Base-by-base conservation (phyloP, 2,329 filamentous ascomycete species). In the Epicoccum nigrum region DNA sequence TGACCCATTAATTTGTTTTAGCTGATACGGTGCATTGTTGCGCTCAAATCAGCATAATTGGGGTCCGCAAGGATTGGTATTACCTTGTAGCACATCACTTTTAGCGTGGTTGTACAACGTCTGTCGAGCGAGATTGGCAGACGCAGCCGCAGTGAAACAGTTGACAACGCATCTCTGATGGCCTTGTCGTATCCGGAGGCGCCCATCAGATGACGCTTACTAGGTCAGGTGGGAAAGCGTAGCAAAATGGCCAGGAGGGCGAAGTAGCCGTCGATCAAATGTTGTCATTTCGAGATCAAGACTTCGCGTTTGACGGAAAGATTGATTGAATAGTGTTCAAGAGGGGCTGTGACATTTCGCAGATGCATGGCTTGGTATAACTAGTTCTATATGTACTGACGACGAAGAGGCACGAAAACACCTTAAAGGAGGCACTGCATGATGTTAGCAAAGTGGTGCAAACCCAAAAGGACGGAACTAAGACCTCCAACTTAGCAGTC, bases 61-160 rank as follows among this genome's bases (percentile, higher is more conserved):
- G 23, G 16, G 28, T 46, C 27, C 17, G 16, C 34, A 41, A 51
- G 43, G 33, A 28, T 9, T 44, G n/a, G 45, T 58, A 53, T 35
- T 20, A 56, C 52, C 35, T 42, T 63, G 65, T 63, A 38, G 41
- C 43, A 63, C 57, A 45, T 48, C 45, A 52, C 50, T 32, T 42
- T 25, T 57, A 51, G 40, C 21, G 23, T 25, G 39, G 63, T 67
- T 23, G 41, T 49, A 68, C 63, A 55, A 27, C 51, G 59, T 48
- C 46, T 52, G 52, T 54, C 51, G 51, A 57, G 46, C n/a, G 35
- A 56, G 46, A 60, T 59, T 53, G 42, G 48, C 51, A 54, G 47
- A 54, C 45, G 38, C 25, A 45, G 27, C 35, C 20, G 45, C 45
- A 7, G 65, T 68, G 64, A 44, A 59, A 68, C 63, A 59, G 46